These are phyloP conservation scores for Euphrasia arctica DNA, from an alignment of 305 asterid genomes.

Conservation along the genomic window DNA sequence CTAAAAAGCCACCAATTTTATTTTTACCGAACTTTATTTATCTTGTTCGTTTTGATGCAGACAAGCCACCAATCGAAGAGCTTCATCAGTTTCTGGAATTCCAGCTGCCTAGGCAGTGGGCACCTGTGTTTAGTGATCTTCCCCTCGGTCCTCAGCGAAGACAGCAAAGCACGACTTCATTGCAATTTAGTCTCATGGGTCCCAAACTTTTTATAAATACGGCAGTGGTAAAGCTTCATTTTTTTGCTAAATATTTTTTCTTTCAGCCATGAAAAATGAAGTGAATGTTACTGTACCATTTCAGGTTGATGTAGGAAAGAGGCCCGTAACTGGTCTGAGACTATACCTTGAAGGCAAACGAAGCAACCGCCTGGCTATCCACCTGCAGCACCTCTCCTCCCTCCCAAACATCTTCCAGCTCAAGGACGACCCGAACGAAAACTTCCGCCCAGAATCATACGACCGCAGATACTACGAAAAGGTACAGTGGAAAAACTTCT, in stretches of 20 bases:
- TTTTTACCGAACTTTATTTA: conserved; percentile 8
- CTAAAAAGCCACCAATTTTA: neutral
- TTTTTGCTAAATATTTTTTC: conserved; percentile 14
- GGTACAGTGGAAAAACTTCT: conserved; percentile 95
- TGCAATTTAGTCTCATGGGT: conserved; percentile 94
- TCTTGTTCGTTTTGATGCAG: conserved; percentile 42
- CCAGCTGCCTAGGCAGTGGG: conserved; percentile 99
- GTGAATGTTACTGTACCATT: conserved; percentile 8
- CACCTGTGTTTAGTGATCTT: conserved; percentile 92
- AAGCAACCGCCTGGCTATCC: conserved; percentile 92
- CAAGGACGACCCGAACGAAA: conserved; percentile 61
- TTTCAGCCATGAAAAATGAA: too few species aligned
- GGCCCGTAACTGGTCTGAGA: conserved; percentile 93
- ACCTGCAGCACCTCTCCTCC: conserved; percentile 90
- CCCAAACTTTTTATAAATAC: conserved; percentile 83
- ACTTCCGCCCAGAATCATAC: conserved; percentile 49
- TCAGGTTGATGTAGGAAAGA: conserved; percentile 95
- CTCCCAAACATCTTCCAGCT: conserved; percentile 84
- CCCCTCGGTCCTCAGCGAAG: conserved; percentile 96
- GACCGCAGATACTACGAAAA: conserved; percentile 83
- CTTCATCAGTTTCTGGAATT: conserved; percentile 97
- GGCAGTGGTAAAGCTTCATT: conserved; percentile 50
- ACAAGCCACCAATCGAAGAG: conserved; percentile 98
- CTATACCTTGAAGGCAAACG: conserved; percentile 90
- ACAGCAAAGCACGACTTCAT: conserved; percentile 66